Evolutionary conservation across 2,329 filamentous ascomycete species (phyloP).

Genomic region (Penicillium sp.): DNA sequence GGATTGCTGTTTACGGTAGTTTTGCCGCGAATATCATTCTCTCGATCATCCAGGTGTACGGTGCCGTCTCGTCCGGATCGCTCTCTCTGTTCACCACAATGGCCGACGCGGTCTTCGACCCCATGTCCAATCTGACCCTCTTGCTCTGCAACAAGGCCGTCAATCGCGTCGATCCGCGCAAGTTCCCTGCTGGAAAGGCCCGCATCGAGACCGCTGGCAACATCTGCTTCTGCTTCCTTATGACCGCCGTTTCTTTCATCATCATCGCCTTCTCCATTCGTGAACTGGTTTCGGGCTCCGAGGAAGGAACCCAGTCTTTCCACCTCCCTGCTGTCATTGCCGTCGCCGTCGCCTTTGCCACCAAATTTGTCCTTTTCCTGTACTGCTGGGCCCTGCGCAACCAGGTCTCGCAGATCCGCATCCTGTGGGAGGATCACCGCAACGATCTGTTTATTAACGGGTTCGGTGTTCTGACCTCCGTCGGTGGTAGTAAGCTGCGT

Average conservation of each 20-base stretch:
- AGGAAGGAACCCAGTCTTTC: constrained; percentile 54
- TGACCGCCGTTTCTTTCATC: constrained; percentile 84
- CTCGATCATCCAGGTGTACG: constrained; percentile 75
- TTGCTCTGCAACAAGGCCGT: constrained; percentile 83
- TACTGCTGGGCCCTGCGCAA: constrained; percentile 90
- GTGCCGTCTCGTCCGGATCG: constrained; percentile 75
- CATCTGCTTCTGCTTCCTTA: constrained; percentile 91
- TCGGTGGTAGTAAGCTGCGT: constrained; percentile 75
- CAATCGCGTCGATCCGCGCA: constrained; percentile 70
- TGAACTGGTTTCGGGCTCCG: constrained; percentile 51
- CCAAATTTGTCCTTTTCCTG: constrained; percentile 73
- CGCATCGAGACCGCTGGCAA: constrained; percentile 93
- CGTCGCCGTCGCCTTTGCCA: constrained; percentile 71
- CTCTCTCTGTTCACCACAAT: constrained; percentile 94
- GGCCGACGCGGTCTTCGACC: constrained; percentile 92
- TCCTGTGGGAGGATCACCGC: constrained; percentile 92
- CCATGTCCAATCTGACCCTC: constrained; percentile 75
- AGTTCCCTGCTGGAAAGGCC: constrained; percentile 85
- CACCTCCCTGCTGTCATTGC: constrained; percentile 76
- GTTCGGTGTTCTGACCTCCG: constrained; percentile 79
- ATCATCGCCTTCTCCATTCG: constrained; percentile 79
- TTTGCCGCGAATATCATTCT: constrained; percentile 75
- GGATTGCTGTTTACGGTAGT: constrained; percentile 55
- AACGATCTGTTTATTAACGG: constrained; percentile 97
- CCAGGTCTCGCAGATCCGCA: constrained; percentile 82